Evolutionary conservation across 176 grass and related monocot species (phyloP), one percentile per base, ranked within the genome.

Genomic region (Elaeis guineensis): DNA sequence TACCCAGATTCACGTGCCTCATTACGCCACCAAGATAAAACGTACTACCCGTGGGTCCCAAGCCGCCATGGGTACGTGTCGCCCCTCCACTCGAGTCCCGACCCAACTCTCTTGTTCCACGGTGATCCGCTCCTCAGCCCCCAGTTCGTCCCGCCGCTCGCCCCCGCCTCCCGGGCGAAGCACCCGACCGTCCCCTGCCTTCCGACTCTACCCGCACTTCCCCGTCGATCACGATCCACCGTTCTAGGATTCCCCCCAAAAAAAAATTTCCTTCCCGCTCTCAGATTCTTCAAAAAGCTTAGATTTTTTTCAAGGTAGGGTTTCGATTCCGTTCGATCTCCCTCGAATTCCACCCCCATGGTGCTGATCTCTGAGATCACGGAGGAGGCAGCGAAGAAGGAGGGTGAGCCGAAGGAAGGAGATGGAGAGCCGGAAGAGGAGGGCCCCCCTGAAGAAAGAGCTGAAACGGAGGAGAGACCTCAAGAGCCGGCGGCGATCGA

Each of bases 361-460:
- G 70, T 73, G 59, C 59, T 54, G 12, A 73, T 73, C 70, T 52
- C 70, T 5, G 52, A 58, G 62, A 70, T 55, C 52, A 12, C 59
- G 22, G 73, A 66, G 12, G 55, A 70, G 21, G 53, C 29, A 19
- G 35, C 35, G 35, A 44, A 44, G 35, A 44, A 44, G 35, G 35
- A 44, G 8, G 35, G 35, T 12, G 35, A 44, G 35, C 35, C 35
- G 35, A 44, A 44, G 1, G 35, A 44, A 12, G 9, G 35, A 44
- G 35, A 44, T 44, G 35, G 35, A 3, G 35, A 44, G 35, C 35
- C 9, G 35, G 35, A 44, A 44, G 35, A 44, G 35, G 35, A 44
- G 35, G 11, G 9, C 11, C 11, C 8, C 2, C 35, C 9, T 14
- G 35, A 44, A 12, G 35, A 44, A 44, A 9, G 35, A 44, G 11